Evolutionary conservation across 306 rosid species (phyloP), one percentile per base, ranked within the genome.

Genomic region (Delonix regia): DNA sequence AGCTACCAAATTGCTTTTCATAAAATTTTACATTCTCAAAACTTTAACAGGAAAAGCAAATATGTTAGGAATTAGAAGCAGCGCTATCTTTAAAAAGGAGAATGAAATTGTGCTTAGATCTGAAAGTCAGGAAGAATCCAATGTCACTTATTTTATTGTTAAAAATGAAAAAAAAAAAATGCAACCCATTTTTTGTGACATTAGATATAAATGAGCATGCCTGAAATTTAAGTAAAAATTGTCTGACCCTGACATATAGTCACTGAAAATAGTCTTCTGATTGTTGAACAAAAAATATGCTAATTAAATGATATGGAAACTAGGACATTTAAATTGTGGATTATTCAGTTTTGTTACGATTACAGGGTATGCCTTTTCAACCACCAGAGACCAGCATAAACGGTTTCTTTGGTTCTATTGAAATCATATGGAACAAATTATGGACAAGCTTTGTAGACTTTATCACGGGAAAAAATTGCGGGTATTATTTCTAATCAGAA

Each of bases 381-480:
- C 88, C 88, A 57, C 94, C 97, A 44, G 90, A 83, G 78, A 80
- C 81, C 10, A 69, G 88, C 64, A 63, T 83, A 71, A 83, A 78
- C 62, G 90, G 94, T 61, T 89, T 92, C 86, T 87, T 91, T 51
- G 88, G 85, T 55, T 86, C 97, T 44, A 86, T 95, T 67, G 89
- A 81, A 80, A 69, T 70, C 79, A 30, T 86, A 34, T 92, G 97
- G 94, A 82, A 89, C 75, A 87, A 86, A 79, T 71, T 91, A 28
- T 87, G 94, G 93, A 81, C 66, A 65, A 81, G 87, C 56, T 48
- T 91, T 51, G 18, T 38, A 60, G 94, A 86, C 39, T 95, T 95
- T 63, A 57, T 93, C 83, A 85, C 88, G 3, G 96, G 98, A 80
- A 91, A 86, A 85, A 74, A 83, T 84, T 95, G 98, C 95, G 87